Conservation (phyloP, 2,329 filamentous ascomycete genomes). For the Epichloe elymi region DNA sequence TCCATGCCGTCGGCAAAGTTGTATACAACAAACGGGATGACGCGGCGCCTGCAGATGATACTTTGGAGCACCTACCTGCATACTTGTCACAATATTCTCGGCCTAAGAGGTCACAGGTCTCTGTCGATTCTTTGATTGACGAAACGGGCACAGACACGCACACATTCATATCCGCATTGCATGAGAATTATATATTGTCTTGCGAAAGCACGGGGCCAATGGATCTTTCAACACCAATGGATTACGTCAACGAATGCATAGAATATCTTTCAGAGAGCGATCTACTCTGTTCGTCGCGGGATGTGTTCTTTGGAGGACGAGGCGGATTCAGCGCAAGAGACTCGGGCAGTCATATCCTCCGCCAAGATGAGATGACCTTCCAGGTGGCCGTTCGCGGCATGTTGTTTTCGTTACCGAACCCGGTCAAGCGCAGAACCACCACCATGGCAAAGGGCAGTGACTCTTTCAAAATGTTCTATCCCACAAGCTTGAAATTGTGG, state of each 20-base stretch:
- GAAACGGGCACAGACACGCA: conserved; percentile 86
- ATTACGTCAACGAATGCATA: conserved; percentile 74
- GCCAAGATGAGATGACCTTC: conserved; percentile 90
- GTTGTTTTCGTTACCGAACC: conserved; percentile 70
- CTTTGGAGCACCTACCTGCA: conserved; percentile 42
- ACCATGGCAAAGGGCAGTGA: conserved; percentile 37
- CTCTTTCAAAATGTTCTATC: conserved; percentile 85
- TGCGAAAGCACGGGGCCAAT: conserved; percentile 46
- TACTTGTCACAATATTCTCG: conserved; percentile 44
- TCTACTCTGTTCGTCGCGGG: conserved; percentile 62
- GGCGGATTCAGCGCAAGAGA: conserved; percentile 40
- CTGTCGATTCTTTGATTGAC: conserved; percentile 67
- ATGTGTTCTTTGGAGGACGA: conserved; percentile 51
- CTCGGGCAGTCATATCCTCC: conserved; percentile 57
- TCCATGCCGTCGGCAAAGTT: conserved; percentile 91
- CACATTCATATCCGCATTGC: conserved; percentile 79
- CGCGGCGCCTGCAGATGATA: conserved; percentile 24
- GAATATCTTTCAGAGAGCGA: conserved; percentile 81
- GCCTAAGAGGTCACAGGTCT: conserved; percentile 50
- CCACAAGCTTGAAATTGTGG: conserved; percentile 74
- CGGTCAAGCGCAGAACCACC: conserved; percentile 58
- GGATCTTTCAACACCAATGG: conserved; percentile 50
- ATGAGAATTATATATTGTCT: conserved; percentile 87
- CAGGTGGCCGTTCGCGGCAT: conserved; percentile 81
- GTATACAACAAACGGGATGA: conserved; percentile 88